These are phyloP conservation scores for Pezicula rhizophila DNA, from an alignment of 2,329 filamentous ascomycete genomes.

Conservation along the genomic window DNA sequence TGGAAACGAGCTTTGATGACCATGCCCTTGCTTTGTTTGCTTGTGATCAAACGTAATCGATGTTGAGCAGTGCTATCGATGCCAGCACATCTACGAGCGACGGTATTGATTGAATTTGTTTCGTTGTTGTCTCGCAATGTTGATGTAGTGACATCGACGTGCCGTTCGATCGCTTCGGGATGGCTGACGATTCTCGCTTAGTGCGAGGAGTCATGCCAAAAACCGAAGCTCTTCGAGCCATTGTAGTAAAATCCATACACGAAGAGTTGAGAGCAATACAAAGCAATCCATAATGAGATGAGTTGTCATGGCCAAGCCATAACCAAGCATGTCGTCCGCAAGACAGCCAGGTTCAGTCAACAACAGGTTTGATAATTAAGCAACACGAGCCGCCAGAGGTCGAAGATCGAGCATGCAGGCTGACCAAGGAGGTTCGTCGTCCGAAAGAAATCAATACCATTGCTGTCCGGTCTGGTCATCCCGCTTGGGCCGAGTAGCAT, in stretches of 20 bases:
- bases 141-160: slow-evolving; percentile 27
- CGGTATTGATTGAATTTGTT: slow-evolving; percentile 11
- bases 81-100: slow-evolving; percentile 9
- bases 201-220: slow-evolving; percentile 22
- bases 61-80: slow-evolving; percentile 13
- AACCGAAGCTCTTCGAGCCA: slow-evolving; percentile 28
- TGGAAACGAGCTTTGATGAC: slow-evolving; percentile 26
- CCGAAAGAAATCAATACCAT: slow-evolving; percentile 27
- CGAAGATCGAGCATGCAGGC: slow-evolving; percentile 20
- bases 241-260: slow-evolving; percentile 23
- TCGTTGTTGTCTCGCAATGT: slow-evolving; percentile 16
- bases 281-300: slow-evolving; percentile 26
- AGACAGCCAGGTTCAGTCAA: slow-evolving; percentile 20
- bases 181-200: slow-evolving; percentile 17
- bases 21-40: slow-evolving; percentile 19
- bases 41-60: slow-evolving; percentile 7
- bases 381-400: slow-evolving; percentile 21
- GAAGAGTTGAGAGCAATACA: slow-evolving; percentile 23
- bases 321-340: slow-evolving; percentile 16
- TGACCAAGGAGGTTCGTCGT: slow-evolving; percentile 21
- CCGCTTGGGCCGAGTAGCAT: slow-evolving; percentile 42
- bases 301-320: slow-evolving; percentile 21
- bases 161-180: slow-evolving; percentile 28
- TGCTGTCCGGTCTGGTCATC: slow-evolving; percentile 36
- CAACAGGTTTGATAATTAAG: slow-evolving; percentile 19